A percentile compares a stretch with the other conserved stretches of the same genome.
These are phyloP conservation scores for Neoscytalidium dimidiatum DNA, from an alignment of 2,329 filamentous ascomycete species.

Conservation along the genomic window DNA sequence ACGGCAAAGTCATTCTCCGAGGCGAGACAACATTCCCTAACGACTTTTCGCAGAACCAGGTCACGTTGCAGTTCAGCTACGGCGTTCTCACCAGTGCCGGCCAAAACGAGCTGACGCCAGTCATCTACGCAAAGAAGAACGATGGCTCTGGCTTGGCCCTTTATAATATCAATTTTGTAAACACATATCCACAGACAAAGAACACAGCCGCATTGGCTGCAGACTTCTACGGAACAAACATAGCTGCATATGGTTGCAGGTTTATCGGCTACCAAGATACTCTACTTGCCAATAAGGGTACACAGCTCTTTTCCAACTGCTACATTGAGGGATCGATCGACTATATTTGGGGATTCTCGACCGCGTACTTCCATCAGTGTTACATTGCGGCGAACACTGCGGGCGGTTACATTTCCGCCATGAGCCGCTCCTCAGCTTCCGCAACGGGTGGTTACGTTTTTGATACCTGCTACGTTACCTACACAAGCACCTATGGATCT, in stretches of 20 bases:
- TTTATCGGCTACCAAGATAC: constrained; percentile 60
- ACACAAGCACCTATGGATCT: constrained; percentile 36
- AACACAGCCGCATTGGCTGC: constrained; percentile 55
- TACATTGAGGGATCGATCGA: constrained; percentile 60
- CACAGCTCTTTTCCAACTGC: constrained; percentile 47
- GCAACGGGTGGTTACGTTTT: constrained; percentile 53
- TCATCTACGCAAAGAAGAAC: constrained; percentile 45
- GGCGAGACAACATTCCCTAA: constrained; percentile 57
- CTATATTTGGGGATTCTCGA: constrained; percentile 57
- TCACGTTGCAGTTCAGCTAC: constrained; percentile 51
- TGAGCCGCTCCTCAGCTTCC: constrained; percentile 26
- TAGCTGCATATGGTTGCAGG: constrained; percentile 57
- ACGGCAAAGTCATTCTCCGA: constrained; percentile 57
- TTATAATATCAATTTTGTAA: constrained; percentile 61
- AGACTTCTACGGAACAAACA: constrained; percentile 40
- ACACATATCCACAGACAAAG: constrained; percentile 31
- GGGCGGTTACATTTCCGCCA: constrained; percentile 27
- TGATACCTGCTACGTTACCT: constrained; percentile 49
- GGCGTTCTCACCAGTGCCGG: constrained; percentile 37
- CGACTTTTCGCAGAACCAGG: constrained; percentile 56
- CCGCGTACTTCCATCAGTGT: constrained; percentile 33
- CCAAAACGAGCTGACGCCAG: constrained; percentile 42
- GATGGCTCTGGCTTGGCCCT: constrained; percentile 53
- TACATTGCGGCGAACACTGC: constrained; percentile 13
- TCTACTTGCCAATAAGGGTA: constrained; percentile 40